Percentiles rank a stretch among this genome's conserved stretches.
Conservation (phyloP, 2,329 filamentous ascomycete species). For the Corinectria fuckeliana region DNA sequence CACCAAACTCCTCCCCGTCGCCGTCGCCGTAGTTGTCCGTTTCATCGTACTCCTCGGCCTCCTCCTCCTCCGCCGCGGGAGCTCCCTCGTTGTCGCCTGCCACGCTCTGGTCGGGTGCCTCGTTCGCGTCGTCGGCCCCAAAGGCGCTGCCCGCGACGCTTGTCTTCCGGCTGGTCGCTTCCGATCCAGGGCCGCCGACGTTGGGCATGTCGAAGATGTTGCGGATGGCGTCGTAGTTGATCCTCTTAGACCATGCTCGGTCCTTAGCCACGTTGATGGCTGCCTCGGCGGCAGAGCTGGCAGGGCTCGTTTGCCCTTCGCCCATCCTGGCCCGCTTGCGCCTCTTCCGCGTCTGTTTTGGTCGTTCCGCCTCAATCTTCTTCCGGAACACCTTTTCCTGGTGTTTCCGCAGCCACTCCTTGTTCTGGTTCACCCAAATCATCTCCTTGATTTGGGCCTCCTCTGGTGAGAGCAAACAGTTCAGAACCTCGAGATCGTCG, state of each 20-base stretch:
- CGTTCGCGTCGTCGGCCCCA: conserved; percentile 45
- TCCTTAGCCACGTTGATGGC: conserved; percentile 72
- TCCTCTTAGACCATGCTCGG: conserved; percentile 73
- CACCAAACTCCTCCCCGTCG: conserved; percentile 43
- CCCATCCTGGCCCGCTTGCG: conserved; percentile 64
- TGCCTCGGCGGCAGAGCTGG: conserved; percentile 72
- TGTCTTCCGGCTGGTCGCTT: conserved; percentile 55
- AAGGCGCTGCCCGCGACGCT: conserved; percentile 47
- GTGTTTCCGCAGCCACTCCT: conserved; percentile 87
- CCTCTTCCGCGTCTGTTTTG: conserved; percentile 64
- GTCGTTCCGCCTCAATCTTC: conserved; percentile 65
- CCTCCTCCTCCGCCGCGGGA: conserved; percentile 44
- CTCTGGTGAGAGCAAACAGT: conserved; percentile 75
- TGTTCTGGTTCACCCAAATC: conserved; percentile 94
- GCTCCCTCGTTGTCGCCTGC: conserved; percentile 43
- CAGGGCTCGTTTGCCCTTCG: conserved; percentile 69
- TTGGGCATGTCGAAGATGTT: conserved; percentile 61
- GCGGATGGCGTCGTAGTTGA: conserved; percentile 72
- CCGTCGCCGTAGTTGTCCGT: conserved; percentile 42
- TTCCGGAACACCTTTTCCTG: conserved; percentile 82
- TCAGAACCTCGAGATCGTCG: conserved; percentile 84
- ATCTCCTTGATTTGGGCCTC: conserved; percentile 86
- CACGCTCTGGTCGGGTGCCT: conserved; percentile 45
- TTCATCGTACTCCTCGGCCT: conserved; percentile 46
- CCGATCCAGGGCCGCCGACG: conserved; percentile 55